Evolutionary conservation across 2,329 filamentous ascomycete genomes (phyloP).

Genomic region (Ceratocystis variospora): DNA sequence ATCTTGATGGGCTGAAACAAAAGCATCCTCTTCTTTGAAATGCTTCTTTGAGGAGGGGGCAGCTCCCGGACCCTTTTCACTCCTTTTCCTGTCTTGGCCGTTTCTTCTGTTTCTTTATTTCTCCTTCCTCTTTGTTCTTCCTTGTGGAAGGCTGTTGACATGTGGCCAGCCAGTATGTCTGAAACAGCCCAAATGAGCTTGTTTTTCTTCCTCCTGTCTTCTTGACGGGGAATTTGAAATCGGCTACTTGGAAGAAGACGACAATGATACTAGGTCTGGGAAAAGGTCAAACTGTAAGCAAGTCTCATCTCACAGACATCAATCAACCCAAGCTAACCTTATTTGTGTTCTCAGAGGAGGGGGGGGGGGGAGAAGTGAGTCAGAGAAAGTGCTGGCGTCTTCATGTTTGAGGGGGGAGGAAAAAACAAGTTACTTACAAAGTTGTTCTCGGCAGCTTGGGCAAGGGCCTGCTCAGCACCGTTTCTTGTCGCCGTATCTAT

Average conservation of each 20-base stretch:
- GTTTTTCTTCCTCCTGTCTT: background rate
- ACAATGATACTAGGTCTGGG: background rate
- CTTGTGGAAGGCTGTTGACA: background rate
- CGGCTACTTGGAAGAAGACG: background rate
- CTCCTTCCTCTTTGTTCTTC: slow-evolving; percentile 2
- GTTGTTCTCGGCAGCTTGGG: slow-evolving; percentile 82
- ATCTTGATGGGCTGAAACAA: background rate
- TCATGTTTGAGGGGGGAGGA: slow-evolving; percentile 7
- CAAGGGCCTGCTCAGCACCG: slow-evolving; percentile 86
- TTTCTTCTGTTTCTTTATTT: background rate
- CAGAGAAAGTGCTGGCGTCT: no score
- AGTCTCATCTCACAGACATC: background rate
- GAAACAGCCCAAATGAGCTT: slow-evolving; percentile 6
- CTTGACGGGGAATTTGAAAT: background rate
- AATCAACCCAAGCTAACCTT: background rate
- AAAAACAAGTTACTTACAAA: slow-evolving; percentile 51
- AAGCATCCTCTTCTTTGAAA: background rate
- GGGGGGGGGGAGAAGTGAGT: no score
- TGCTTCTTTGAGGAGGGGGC: background rate
- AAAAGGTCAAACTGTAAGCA: background rate
- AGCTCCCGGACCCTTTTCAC: background rate
- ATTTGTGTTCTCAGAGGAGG: background rate
- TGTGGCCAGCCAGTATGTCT: background rate
- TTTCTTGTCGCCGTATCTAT: slow-evolving; percentile 72
- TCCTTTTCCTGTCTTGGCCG: background rate